Conservation (phyloP, 257 asterid species). For the Cynanchum wilfordii region DNA sequence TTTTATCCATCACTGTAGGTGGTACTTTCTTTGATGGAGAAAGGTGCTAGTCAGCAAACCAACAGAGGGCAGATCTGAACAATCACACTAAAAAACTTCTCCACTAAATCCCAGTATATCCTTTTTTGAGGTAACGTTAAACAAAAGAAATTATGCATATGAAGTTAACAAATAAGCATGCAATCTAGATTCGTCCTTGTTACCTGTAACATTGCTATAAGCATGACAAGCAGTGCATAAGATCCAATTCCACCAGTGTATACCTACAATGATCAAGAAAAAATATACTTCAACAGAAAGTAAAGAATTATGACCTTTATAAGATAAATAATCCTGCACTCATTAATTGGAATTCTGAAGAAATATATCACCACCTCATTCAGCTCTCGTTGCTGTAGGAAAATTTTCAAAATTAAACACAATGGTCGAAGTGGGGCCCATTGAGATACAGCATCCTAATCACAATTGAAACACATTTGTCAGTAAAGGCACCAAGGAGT, state of each 20-base stretch:
- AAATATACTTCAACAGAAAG: conserved; percentile 15
- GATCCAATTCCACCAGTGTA: conserved; percentile 98
- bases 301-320: conserved; percentile 3
- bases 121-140: background rate
- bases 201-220: conserved; percentile 92
- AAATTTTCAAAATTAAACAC: conserved; percentile 83
- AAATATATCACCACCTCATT: conserved; percentile 59
- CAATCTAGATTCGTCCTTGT: conserved; percentile 10
- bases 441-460: conserved; percentile 63
- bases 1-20: background rate
- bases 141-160: background rate
- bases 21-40: background rate
- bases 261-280: conserved; percentile 46
- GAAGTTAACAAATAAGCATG: background rate
- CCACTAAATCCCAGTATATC: background rate
- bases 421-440: conserved; percentile 91
- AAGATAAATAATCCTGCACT: background rate
- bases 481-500: background rate
- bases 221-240: conserved; percentile 92
- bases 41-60: conserved; percentile 2
- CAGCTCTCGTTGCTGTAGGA: conserved; percentile 91
- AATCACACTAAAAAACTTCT: background rate
- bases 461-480: background rate
- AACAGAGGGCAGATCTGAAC: background rate
- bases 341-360: conserved; percentile 3